Evolutionary conservation across 345 rosid species (phyloP).

Genomic region (Aegle marmelos): DNA sequence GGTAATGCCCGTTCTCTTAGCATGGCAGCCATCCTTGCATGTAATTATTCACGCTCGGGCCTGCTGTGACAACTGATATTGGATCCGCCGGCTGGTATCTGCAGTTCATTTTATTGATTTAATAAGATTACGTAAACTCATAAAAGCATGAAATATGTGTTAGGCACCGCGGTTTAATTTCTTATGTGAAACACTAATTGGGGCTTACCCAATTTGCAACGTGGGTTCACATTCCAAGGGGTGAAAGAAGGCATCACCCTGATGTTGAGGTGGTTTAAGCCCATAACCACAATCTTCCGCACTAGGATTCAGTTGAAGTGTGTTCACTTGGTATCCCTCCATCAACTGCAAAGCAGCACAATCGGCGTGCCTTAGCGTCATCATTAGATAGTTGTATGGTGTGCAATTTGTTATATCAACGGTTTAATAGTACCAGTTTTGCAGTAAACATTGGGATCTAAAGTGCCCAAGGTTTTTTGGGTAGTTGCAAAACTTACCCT

Average conservation of each 20-base stretch:
- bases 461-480: background rate
- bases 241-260: conserved; percentile 73
- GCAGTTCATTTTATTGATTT: conserved; percentile 12
- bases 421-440: background rate
- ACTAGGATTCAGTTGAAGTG: conserved; percentile 61
- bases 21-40: conserved; percentile 93
- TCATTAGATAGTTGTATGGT: background rate
- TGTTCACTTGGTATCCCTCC: conserved; percentile 79
- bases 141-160: too few relatives aligned
- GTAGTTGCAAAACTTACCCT: conserved; percentile 49
- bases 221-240: conserved; percentile 87
- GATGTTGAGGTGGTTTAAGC: conserved; percentile 48
- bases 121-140: too few relatives aligned
- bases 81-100: conserved; percentile 64
- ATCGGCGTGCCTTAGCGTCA: background rate
- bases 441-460: background rate
- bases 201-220: conserved; percentile 76
- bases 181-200: background rate
- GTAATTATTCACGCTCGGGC: conserved; percentile 78
- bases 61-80: conserved; percentile 51
- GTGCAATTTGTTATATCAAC: background rate
- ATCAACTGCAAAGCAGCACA: conserved; percentile 48
- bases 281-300: conserved; percentile 67
- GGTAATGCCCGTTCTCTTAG: background rate
- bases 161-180: too few relatives aligned